Percentiles rank a stretch among this genome's conserved stretches.
These are phyloP conservation scores for Haematococcus sp. DNA, from an alignment of 139 green algal genomes.

Conservation along the genomic window DNA sequence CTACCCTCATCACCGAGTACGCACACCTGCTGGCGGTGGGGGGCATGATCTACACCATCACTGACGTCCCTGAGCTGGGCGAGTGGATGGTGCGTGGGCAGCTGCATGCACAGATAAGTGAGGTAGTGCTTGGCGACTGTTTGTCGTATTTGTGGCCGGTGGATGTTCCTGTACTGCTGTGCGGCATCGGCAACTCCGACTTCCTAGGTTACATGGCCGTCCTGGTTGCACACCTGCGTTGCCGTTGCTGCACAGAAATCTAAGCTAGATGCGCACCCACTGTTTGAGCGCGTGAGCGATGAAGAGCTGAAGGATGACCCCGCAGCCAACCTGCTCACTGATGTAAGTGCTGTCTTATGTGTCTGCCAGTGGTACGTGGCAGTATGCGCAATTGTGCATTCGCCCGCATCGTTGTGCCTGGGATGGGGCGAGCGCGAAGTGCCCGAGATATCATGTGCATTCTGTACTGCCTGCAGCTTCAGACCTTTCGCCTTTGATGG, in stretches of 20 bases:
- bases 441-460: too few relatives aligned
- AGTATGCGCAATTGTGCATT: not conserved
- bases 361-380: not conserved
- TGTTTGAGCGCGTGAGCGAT: slow-evolving; percentile 81
- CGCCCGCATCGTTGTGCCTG: not conserved
- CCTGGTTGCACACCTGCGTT: too few relatives aligned
- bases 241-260: slow-evolving; percentile 20
- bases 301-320: slow-evolving; percentile 81
- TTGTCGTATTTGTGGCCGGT: too few relatives aligned
- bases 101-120: too few relatives aligned
- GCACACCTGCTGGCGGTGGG: slow-evolving; percentile 84
- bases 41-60: slow-evolving; percentile 90
- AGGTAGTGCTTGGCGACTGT: too few relatives aligned
- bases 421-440: too few relatives aligned
- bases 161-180: not conserved
- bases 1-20: slow-evolving; percentile 83
- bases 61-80: slow-evolving; percentile 85
- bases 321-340: slow-evolving; percentile 64
- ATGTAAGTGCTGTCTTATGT: not conserved
- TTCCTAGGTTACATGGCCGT: not conserved
- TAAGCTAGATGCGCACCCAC: slow-evolving; percentile 80
- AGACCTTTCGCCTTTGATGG: too few relatives aligned
- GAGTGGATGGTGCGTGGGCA: slow-evolving; percentile 74
- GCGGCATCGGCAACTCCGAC: not conserved
- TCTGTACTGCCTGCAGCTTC: not conserved